Base-by-base conservation (phyloP, 768 basidiomycete species). In the Cantharellus cinnabarinus region DNA sequence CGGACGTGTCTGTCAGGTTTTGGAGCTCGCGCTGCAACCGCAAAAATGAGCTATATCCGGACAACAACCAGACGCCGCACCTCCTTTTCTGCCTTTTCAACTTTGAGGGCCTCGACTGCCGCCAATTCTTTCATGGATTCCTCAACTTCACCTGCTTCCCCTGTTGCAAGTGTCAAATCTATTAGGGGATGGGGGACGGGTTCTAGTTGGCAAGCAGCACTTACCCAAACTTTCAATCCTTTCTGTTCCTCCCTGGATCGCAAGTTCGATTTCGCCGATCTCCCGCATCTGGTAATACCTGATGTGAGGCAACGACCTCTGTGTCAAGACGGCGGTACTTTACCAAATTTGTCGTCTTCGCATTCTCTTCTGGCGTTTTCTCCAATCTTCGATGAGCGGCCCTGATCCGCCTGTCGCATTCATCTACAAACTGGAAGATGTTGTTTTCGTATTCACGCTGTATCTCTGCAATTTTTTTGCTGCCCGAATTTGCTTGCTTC, bases 361-460 rank as follows among this genome's bases (percentile, higher is more conserved):
- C 90, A 69, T 99, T 99, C 76, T 99, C 95, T 73, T 98, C 95
- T 41, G 95, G 95, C 3, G 95, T 99, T 77, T 99, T 99, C 75
- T 99, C 95, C 68, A 99, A 72, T 68, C 95, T 78, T 65, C 90
- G 77, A 70, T 99, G 95, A 50, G 91, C 89, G 42, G 87, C 81
- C 42, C 89, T 76, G 71, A 99, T 98, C 67, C 94, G 78, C 66
- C 95, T 75, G 77, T 99, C 95, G 72, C 94, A 97, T 70, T 99
- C 95, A 66, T 97, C 95, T 62, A 99, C 90, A 68, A 98, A 97
- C 2, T 83, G 77, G 67, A 93, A 90, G 55, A 99, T 90, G 70
- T 91, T 91, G 52, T 85, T 77, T 72, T 97, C 90, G 65, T 97
- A 95, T 74, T 97, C 94, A 74, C 83, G 83, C 73, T 93, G 89